Evolutionary conservation across 2,329 filamentous ascomycete species (phyloP), one percentile per base, ranked within the genome.

Genomic region (Colletotrichum gigasporum): DNA sequence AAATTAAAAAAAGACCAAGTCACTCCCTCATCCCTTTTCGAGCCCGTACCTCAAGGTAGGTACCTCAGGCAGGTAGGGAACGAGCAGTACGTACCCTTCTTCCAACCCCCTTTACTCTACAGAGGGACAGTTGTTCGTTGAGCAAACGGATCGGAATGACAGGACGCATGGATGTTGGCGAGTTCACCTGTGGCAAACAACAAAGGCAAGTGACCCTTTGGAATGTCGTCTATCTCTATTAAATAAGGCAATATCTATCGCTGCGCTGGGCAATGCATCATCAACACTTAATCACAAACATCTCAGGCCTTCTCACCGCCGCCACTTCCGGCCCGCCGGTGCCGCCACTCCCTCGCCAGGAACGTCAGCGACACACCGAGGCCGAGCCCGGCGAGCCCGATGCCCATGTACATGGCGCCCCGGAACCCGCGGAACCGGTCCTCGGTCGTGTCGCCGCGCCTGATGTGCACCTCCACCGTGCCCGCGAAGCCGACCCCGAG

Each of bases 401-500:
- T 72, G 5, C 78, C 80, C 68, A 82, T 77, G 59, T 78, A 80
- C 64, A 80, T 71, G 2, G 76, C 77, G 5, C 76, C 79, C 1
- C 75, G 71, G 65, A 76, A 79, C 0, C 78, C 79, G 16, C 44
- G 68, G 10, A 80, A 62, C 30, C 72, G 56, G 41, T 78, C 69
- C 32, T 70, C 57, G 1, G 69, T 68, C 3, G 60, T 58, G 22
- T 28, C 55, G 6, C 66, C 58, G 14, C 69, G 37, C 41, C 71
- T 70, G 0, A 80, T 71, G 5, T 79, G 75, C 0, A 76, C 74
- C 70, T 91, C 87, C 2, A 91, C 83, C 0, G 87, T 91, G 0
- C 88, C 89, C 0, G 89, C 89, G 45, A 92, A 83, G 0, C 89
- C 90, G 0, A 92, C 79, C 0, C 87, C 88, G 3, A 91, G 74